Percentiles rank a stretch among this genome's conserved stretches.
Evolutionary conservation across 1,284 basidiomycete genomes (phyloP).

Genomic region (Trichosporon ovoides): DNA sequence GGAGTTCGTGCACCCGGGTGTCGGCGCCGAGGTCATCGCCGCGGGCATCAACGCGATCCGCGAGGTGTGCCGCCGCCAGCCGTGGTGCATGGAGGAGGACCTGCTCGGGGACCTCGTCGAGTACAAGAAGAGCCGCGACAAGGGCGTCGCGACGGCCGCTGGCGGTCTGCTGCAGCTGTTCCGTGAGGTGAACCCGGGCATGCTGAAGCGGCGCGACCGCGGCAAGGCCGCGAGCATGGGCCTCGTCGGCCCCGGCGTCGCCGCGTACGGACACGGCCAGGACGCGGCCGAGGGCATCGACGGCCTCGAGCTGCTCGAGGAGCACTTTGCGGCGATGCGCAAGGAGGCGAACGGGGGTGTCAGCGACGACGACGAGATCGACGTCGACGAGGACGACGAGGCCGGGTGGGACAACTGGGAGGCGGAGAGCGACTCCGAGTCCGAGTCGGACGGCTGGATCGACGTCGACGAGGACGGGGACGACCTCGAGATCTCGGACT

Average conservation of each 20-base stretch:
- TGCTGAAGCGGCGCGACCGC: slow-evolving; percentile 86
- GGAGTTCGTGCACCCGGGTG: slow-evolving; percentile 97
- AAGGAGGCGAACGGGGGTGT: slow-evolving; percentile 59
- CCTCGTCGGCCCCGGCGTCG: slow-evolving; percentile 59
- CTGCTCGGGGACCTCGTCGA: slow-evolving; percentile 86
- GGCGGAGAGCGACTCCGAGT: slow-evolving; percentile 63
- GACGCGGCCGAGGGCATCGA: slow-evolving; percentile 74
- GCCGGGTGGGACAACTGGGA: slow-evolving; percentile 90
- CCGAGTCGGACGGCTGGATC: slow-evolving; percentile 75
- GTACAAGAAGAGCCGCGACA: slow-evolving; percentile 92
- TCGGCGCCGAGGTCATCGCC: slow-evolving; percentile 88
- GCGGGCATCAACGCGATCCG: slow-evolving; percentile 93
- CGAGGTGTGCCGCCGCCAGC: slow-evolving; percentile 87
- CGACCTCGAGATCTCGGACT: slow-evolving; percentile 73
- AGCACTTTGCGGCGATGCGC: slow-evolving; percentile 67
- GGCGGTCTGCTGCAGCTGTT: slow-evolving; percentile 87
- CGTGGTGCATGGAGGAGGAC: slow-evolving; percentile 91
- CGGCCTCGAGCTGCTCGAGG: slow-evolving; percentile 83
- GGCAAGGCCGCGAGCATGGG: slow-evolving; percentile 81
- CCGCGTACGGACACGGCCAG: slow-evolving; percentile 75
- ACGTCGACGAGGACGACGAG: slow-evolving; percentile 56
- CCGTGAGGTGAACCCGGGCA: slow-evolving; percentile 88
- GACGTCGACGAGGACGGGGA: slow-evolving; percentile 70
- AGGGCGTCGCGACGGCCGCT: slow-evolving; percentile 82
- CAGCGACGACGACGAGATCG: slow-evolving; percentile 49